Evolutionary conservation across 2,329 filamentous ascomycete species (phyloP), one percentile per base, ranked within the genome.

Genomic region (Clonostachys sp.): DNA sequence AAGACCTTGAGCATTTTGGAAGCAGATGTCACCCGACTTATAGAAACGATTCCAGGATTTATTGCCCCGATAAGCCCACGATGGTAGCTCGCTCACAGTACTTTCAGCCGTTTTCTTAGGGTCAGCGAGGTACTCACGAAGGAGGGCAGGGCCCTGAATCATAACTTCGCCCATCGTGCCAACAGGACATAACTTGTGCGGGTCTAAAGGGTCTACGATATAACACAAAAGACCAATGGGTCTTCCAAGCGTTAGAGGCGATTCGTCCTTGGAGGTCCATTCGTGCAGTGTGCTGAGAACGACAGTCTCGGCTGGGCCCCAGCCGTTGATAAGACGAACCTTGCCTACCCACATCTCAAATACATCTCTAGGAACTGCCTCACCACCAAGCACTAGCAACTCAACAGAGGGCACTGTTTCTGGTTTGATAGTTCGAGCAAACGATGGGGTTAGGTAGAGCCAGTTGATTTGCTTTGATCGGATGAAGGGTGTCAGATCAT

Each of bases 71-170:
- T 42, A n/a, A 7, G 41, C 48, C 48, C 48, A 52, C 6, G 38
- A 24, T 1, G 50, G 48, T 24, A 50, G 38, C 13, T 9, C 33
- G 3, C 20, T 14, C 5, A 44, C 16, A 12, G 34, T 39, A 16
- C 16, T n/a, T 44, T 45, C 34, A 48, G 60, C 48, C 64, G 71
- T 63, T 3, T 17, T 12, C 20, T 50, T 24, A 30, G 56, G 5
- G 10, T 58, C 51, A 46, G 73, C 71, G n/a, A 77, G 57, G 48
- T 80, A 80, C 34, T 74, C 73, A 36, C 68, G 61, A 18, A 70
- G 72, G 14, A 80, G 6, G 39, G 20, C 12, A 9, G 42, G 42
- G 20, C 42, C 18, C 67, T 63, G 63, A 42, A 72, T 50, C 14
- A 64, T 50, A 16, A 66, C 51, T 49, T 67, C 64, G 5, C 60